Evolutionary conservation across 1,284 basidiomycete genomes (phyloP).

Genomic region (Pyrrhoderma lamaoense): DNA sequence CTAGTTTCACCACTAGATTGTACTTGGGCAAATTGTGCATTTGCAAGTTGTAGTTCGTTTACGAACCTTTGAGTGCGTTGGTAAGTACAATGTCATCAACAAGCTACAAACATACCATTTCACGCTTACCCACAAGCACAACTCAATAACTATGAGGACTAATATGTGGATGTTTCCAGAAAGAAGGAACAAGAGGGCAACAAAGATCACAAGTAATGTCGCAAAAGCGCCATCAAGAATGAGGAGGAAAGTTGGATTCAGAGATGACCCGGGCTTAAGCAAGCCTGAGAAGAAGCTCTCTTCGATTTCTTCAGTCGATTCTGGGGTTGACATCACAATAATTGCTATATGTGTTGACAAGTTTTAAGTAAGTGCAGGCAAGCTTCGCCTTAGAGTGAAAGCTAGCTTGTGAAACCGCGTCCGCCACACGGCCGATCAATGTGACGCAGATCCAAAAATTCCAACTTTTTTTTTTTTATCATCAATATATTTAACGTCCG

Average conservation of each 20-base stretch:
- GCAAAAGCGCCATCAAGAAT: conserved; percentile 55
- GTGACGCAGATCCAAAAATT: too few relatives aligned
- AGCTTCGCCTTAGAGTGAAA: too few relatives aligned
- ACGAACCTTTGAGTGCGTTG: conserved; percentile 29
- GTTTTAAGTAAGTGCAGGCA: background rate
- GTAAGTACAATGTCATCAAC: background rate
- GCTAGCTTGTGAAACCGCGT: too few relatives aligned
- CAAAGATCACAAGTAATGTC: conserved; percentile 49
- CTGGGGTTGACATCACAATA: background rate
- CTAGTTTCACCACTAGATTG: too few relatives aligned
- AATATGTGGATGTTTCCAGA: conserved; percentile 57
- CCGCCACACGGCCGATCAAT: too few relatives aligned
- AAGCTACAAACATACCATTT: conserved; percentile 55
- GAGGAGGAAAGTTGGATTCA: conserved; percentile 60
- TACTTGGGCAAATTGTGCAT: conserved; percentile 6
- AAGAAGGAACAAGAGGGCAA: conserved; percentile 47
- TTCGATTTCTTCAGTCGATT: background rate
- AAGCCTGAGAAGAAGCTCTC: conserved; percentile 42
- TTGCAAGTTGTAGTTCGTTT: conserved; percentile 29
- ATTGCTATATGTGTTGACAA: too few relatives aligned
- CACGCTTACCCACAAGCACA: conserved; percentile 65
- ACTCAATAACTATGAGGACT: conserved; percentile 52
- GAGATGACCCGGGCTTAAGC: conserved; percentile 64
- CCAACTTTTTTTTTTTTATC: too few relatives aligned
- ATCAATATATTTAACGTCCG: too few relatives aligned